Percentiles rank a stretch among this genome's conserved stretches.
phyloP scores from a whole-genome alignment of 2,329 filamentous ascomycete genomes.

The Pseudogymnoascus sp. region DNA sequence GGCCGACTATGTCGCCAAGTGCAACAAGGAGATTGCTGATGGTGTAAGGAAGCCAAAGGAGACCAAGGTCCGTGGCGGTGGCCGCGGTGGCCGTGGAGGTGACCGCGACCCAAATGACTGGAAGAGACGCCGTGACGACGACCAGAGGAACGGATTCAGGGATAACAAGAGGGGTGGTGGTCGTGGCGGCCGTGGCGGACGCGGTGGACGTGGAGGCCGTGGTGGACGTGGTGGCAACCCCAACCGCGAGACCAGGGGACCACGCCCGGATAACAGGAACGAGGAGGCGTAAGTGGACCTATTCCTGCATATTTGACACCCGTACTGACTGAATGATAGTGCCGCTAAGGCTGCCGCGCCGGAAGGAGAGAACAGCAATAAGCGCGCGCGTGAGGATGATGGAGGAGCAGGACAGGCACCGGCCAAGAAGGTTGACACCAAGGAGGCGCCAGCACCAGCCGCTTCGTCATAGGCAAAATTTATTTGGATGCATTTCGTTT shows the following conservation, averaged over 20 bases:
- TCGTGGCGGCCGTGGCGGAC: conserved; percentile 31
- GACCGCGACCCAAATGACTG: conserved; percentile 48
- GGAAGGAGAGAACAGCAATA: conserved; percentile 21
- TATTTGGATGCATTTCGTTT: conserved; percentile 6
- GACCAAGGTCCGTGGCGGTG: conserved; percentile 18
- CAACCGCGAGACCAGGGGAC: conserved; percentile 30
- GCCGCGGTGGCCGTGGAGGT: conserved; percentile 32
- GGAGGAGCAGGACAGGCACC: conserved; percentile 37
- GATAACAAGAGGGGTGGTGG: conserved; percentile 29
- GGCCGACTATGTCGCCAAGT: conserved; percentile 75
- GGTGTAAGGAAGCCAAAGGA: conserved; percentile 57
- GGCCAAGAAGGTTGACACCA: conserved; percentile 52
- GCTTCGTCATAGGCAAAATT: conserved; percentile 20
- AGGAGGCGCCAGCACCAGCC: conserved; percentile 19
- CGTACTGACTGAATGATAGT: not conserved
- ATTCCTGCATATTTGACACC: not conserved
- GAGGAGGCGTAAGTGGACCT: conserved; percentile 27
- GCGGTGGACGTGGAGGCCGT: conserved; percentile 38
- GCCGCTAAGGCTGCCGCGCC: not conserved
- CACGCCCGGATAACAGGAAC: conserved; percentile 28
- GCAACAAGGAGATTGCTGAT: conserved; percentile 61
- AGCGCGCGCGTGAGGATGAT: conserved; percentile 36
- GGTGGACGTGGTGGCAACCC: conserved; percentile 33
- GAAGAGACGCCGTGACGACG: conserved; percentile 55
- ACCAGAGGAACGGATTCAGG: conserved; percentile 52